Base-by-base conservation (phyloP, 75 land plant genomes). In the Chamaecyparis obtusa region DNA sequence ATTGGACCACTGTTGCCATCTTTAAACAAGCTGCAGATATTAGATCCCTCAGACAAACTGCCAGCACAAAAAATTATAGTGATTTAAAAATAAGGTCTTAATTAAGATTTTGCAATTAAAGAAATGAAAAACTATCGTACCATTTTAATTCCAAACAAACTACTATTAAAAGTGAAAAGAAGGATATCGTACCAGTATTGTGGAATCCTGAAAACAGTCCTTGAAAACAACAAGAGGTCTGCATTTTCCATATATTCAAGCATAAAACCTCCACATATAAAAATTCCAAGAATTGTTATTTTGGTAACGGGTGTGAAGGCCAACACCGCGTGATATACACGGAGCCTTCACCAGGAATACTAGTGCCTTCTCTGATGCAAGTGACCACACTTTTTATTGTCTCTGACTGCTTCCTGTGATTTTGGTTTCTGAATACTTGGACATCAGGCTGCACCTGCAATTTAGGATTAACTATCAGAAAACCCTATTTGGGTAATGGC, bases 161-260 rank as follows among this genome's bases (percentile, higher is more conserved):
- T 51, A 51, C 54, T 51, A 51, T 11, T 51, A 11, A 51, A 51
- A 51, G 54, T 13, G 0, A 51, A 13, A 51, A 51, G 1, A 51
- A 51, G 54, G 14, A 19, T 30, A 80, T 11, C 87, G 69, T 92
- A 97, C 98, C 99, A 96, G 87, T 95, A 98, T 77, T 90, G 90
- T 43, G 98, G 94, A 77, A 93, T 95, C 69, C 98, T 88, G 77
- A 98, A 51, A 96, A 36, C 95, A 93, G 46, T 95, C 87, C 89
- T 98, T 98, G 93, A 96, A 98, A n/a, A 96, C 99, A 39, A 97
- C 97, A 57, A 97, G 89, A 85, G 99, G 98, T 83, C 98, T 97
- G 96, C 90, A 86, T 35, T 35, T 32, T 14, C 57, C 30, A 84
- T 3, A 15, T 55, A 41, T 81, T 81, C 48, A 37, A 39, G 17